Evolutionary conservation across 2,329 filamentous ascomycete species (phyloP).

Genomic region (Cladobotryum protrusum): DNA sequence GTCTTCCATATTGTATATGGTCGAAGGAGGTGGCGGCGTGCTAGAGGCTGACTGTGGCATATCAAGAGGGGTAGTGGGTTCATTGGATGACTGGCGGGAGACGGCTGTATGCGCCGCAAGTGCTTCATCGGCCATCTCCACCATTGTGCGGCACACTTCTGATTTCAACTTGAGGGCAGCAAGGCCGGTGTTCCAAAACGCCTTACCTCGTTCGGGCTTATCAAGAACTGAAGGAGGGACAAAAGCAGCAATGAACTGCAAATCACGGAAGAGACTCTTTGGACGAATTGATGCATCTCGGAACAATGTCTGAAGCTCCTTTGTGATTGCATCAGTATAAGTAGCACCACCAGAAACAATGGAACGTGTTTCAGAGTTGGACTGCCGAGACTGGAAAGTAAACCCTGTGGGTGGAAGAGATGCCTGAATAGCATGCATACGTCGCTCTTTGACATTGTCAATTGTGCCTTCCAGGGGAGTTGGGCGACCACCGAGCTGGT

Average conservation of each 20-base stretch:
- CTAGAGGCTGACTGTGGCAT: slow-evolving; percentile 31
- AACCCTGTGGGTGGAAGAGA: slow-evolving; percentile 22
- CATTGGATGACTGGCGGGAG: slow-evolving; percentile 44
- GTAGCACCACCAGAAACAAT: slow-evolving; percentile 43
- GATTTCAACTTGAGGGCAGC: slow-evolving; percentile 85
- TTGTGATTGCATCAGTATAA: slow-evolving; percentile 60
- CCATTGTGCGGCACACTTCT: slow-evolving; percentile 76
- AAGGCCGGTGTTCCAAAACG: slow-evolving; percentile 84
- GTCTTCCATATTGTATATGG: slow-evolving; percentile 67
- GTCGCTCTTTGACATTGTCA: slow-evolving; percentile 62
- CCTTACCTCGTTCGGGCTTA: slow-evolving; percentile 60
- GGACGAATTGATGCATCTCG: slow-evolving; percentile 64
- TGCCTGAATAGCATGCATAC: slow-evolving; percentile 44
- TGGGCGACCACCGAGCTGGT: slow-evolving; percentile 28
- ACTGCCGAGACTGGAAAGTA: slow-evolving; percentile 31
- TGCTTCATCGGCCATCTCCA: slow-evolving; percentile 53
- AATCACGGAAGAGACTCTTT: slow-evolving; percentile 71
- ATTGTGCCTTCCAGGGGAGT: slow-evolving; percentile 60
- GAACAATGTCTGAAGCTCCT: slow-evolving; percentile 62
- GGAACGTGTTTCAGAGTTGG: slow-evolving; percentile 43
- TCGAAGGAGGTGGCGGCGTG: slow-evolving; percentile 43
- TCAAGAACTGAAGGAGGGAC: slow-evolving; percentile 56
- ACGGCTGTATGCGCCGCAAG: slow-evolving; percentile 55
- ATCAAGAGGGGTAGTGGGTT: slow-evolving; percentile 22
- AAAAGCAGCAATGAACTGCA: slow-evolving; percentile 68